These are phyloP conservation scores for Rhodotorula babjevae DNA, from an alignment of 768 basidiomycete species.

Conservation along the genomic window DNA sequence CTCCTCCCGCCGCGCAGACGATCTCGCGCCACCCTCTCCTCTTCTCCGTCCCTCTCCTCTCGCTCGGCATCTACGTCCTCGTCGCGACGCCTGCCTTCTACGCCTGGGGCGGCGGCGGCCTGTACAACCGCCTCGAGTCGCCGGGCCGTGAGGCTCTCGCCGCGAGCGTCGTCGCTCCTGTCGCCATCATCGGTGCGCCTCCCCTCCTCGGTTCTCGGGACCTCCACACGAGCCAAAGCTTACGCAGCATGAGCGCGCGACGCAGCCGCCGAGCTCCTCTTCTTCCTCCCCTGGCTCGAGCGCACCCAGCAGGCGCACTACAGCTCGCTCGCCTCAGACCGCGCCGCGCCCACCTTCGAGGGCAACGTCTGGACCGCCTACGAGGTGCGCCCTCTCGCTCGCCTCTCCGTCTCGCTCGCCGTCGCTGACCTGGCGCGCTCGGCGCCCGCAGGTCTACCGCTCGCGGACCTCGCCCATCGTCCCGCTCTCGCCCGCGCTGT, in stretches of 20 bases:
- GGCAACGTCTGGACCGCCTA: not conserved
- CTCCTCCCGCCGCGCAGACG: not conserved
- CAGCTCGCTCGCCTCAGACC: not conserved
- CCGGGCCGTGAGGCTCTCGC: not conserved
- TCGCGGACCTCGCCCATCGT: slow-evolving; percentile 59
- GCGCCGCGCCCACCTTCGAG: not conserved
- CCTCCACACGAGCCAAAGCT: not conserved
- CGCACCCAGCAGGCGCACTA: not conserved
- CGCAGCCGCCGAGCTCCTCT: not conserved
- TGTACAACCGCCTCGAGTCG: not conserved
- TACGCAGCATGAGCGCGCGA: accelerated
- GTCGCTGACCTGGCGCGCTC: not conserved
- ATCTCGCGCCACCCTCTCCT: not conserved
- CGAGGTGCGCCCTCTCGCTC: not conserved
- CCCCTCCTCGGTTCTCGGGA: not conserved
- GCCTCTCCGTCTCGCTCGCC: not conserved
- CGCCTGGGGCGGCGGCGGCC: not conserved
- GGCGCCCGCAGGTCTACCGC: slow-evolving; percentile 52
- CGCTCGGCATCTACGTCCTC: not conserved
- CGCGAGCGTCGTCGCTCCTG: not conserved
- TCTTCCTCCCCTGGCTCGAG: not conserved
- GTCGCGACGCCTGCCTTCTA: not conserved
- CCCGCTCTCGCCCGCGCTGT: slow-evolving; percentile 59
- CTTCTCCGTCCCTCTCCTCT: not conserved
- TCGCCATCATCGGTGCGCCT: not conserved